A percentile compares a stretch with the other conserved stretches of the same genome.
These are phyloP conservation scores for Trametes punicea DNA, from an alignment of 768 basidiomycete genomes.

Conservation along the genomic window DNA sequence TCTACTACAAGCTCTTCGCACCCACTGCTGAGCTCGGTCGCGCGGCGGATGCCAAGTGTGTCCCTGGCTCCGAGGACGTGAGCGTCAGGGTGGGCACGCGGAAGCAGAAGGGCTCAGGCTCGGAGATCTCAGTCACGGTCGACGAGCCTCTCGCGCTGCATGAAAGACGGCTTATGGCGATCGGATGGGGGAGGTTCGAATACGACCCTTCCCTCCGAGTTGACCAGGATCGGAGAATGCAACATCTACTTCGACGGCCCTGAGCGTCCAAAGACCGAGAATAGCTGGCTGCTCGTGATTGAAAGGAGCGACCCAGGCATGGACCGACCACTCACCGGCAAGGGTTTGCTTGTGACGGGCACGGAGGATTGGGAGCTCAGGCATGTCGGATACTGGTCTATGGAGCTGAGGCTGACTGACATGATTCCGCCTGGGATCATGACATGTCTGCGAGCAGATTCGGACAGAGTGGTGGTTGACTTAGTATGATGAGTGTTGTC, in stretches of 20 bases:
- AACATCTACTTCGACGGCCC: background rate
- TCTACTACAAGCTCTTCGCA: background rate
- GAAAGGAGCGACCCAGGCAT: background rate
- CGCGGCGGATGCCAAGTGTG: background rate
- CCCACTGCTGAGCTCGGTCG: background rate
- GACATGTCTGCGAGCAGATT: no score
- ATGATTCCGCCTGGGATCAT: no score
- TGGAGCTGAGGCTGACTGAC: background rate
- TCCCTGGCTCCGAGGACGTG: background rate
- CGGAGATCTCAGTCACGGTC: background rate
- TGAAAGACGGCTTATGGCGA: background rate
- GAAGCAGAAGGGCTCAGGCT: background rate
- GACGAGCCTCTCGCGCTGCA: background rate
- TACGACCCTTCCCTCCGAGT: background rate
- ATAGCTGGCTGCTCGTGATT: background rate
- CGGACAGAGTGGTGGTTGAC: no score
- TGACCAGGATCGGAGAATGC: background rate
- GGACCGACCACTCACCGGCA: background rate
- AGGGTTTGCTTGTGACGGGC: background rate
- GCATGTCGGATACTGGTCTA: background rate
- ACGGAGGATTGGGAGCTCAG: background rate
- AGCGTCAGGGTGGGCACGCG: background rate
- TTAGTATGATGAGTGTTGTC: no score
- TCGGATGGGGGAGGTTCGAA: background rate
- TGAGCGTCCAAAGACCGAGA: background rate